Evolutionary conservation across 148 eudicot genomes (phyloP), one percentile per base, ranked within the genome.

Genomic region (Limonium bicolor): DNA sequence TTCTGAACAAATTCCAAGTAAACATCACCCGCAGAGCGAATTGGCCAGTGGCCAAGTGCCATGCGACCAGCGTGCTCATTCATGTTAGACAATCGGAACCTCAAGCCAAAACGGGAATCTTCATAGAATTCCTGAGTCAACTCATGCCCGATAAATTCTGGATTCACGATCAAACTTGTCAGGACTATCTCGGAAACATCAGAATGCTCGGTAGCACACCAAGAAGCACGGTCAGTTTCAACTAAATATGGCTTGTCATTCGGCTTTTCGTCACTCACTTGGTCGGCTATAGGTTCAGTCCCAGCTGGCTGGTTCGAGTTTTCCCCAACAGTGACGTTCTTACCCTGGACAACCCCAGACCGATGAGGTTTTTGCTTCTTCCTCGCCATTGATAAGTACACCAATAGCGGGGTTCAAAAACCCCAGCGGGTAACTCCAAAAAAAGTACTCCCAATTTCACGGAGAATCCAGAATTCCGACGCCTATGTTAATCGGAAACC

Each of bases 111-210:
- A 45, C 55, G 64, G 0, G 61, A 44, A 55, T 69, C 69, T n/a
- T 24, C 25, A 29, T 51, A 28, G 60, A 64, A 61, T 29, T 62
- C 74, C 41, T 74, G 75, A 50, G 25, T 55, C 48, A 80, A 57
- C 13, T 45, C 66, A 51, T 26, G 66, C 45, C 67, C 82, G 36
- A 34, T 20, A 51, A 70, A 74, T 34, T 75, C 77, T 16, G 38
- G 34, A 16, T 56, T 64, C 23, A 73, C 42, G 48, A 54, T 54
- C 55, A 90, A 71, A 65, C 81, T 65, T 40, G 54, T 43, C 41
- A 84, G 58, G 51, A 81, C 63, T 66, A 84, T 66, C 73, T 90
- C 99, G 6, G 95, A 73, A 17, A 90, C 39, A 63, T 84, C 95
- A 38, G 56, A 67, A 60, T 73, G 95, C 58, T 66, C 56, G 12